Conservation (phyloP, 352 stramenopile genomes). For the Pythium apleroticum region DNA sequence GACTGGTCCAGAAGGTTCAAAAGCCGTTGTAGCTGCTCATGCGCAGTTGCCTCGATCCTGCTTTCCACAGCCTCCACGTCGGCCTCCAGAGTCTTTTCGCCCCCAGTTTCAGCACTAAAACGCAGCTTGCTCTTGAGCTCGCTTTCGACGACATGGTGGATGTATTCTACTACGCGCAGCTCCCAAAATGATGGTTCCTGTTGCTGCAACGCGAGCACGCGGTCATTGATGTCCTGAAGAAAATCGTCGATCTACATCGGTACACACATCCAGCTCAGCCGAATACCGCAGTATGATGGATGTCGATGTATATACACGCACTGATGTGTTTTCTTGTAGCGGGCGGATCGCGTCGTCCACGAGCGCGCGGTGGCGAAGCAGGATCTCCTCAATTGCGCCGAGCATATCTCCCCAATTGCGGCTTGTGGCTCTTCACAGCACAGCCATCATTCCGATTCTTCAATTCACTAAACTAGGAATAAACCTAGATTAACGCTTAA, state of each 20-base stretch:
- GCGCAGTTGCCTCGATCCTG: neutral
- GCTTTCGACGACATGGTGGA: conserved; percentile 26
- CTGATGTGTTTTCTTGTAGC: conserved; percentile 36
- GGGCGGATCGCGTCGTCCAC: conserved; percentile 37
- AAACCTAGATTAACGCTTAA: neutral
- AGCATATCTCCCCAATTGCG: conserved; percentile 9
- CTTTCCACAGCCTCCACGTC: conserved; percentile 2
- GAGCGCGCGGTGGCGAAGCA: conserved; percentile 41
- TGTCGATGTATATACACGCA: no score
- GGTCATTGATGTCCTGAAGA: conserved; percentile 26
- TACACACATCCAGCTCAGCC: neutral
- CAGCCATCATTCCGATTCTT: neutral
- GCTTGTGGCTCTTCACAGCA: conserved; percentile 11
- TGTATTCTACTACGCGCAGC: conserved; percentile 41
- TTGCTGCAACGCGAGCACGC: conserved; percentile 28
- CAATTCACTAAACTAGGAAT: conserved; percentile 4
- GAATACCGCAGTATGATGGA: no score
- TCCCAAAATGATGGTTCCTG: conserved; percentile 61
- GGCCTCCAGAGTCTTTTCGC: neutral
- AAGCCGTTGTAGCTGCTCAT: conserved; percentile 4
- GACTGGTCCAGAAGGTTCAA: neutral
- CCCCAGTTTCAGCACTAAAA: neutral
- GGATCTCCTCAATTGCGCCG: conserved; percentile 42
- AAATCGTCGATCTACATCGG: conserved; percentile 21
- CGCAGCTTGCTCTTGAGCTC: conserved; percentile 19